Conservation (phyloP, 1,284 basidiomycete genomes). For the Boletus hoseneyae region DNA sequence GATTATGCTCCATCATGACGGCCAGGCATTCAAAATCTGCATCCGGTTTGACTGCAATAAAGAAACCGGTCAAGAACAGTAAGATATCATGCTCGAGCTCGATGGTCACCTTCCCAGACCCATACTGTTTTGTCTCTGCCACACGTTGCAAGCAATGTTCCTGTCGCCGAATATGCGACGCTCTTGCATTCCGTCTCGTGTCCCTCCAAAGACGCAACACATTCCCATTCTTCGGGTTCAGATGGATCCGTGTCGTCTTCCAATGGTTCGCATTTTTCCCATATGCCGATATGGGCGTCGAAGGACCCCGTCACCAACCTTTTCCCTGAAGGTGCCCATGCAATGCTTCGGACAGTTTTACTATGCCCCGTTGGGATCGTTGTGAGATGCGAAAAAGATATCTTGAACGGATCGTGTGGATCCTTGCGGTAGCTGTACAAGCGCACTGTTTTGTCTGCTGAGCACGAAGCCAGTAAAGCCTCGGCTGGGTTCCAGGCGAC, state of each 20-base stretch:
- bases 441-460: slow-evolving; percentile 89
- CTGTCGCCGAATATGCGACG: slow-evolving; percentile 81
- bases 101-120: slow-evolving; percentile 90
- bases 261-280: slow-evolving; percentile 66
- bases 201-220: slow-evolving; percentile 85
- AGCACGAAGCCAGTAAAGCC: slow-evolving; percentile 87
- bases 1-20: slow-evolving; percentile 96
- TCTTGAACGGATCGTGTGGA: slow-evolving; percentile 28
- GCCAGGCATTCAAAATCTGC: slow-evolving; percentile 94
- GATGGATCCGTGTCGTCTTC: slow-evolving; percentile 40
- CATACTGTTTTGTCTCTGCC: slow-evolving; percentile 97
- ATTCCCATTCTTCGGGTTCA: slow-evolving; percentile 70
- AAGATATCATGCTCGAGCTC: not conserved
- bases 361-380: slow-evolving; percentile 82
- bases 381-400: slow-evolving; percentile 53
- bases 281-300: slow-evolving; percentile 90
- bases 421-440: slow-evolving; percentile 68
- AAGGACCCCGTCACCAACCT: slow-evolving; percentile 95
- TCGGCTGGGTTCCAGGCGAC: slow-evolving; percentile 89
- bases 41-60: slow-evolving; percentile 74
- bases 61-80: not conserved
- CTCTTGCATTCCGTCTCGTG: slow-evolving; percentile 99
- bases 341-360: slow-evolving; percentile 86
- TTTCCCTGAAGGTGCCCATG: slow-evolving; percentile 88
- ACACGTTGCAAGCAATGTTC: slow-evolving; percentile 86